Evolutionary conservation across 2,329 filamentous ascomycete genomes (phyloP), one percentile per base, ranked within the genome.

Genomic region (Emydomyces testavorans): DNA sequence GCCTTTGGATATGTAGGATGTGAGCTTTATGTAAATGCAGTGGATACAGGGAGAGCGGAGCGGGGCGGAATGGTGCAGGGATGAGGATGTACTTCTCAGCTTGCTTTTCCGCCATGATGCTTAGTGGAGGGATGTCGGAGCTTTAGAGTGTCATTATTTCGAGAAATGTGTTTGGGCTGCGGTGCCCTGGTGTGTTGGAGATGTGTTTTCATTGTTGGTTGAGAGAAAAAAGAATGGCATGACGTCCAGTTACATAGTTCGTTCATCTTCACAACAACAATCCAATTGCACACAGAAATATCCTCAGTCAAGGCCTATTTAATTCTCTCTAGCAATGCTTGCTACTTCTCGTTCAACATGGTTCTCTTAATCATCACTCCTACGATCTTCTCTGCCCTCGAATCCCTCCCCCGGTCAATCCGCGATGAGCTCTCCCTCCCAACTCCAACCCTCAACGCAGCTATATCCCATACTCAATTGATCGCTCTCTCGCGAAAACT

Each of bases 381-480:
- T 18, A 54, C 55, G 34, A 70, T 71, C 45, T 56, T 65, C 35
- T 52, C 60, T 41, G 68, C 66, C 36, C 56, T 70, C 28, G 59
- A 67, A 34, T 53, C 58, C 40, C 52, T 71, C 26, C 59, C 67
- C 6, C 35, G 53, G 11, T 52, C 58, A 8, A 49, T 49, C 7
- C 63, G 65, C 24, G 48, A 60, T 34, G 56, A 64, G 36, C 62
- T 69, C 34, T 54, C 62, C 16, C 57, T 68, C 2, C 63, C 65
- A 31, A 43, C 59, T 40, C 59, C 62, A 41, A 50, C 50, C 11
- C 48, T 55, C 3, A 54, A 60, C n/a, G 56, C 57, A 1, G 64
- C 68, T 2, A 68, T 71, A 46, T 64, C 68, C 16, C 69, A 71
- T 52, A 58, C 57, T 0, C 64, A 69, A 37, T 50, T 71, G 21